Evolutionary conservation across 371 early-diverging fungal species (phyloP).

Genomic region (Sporodiniella umbellata): DNA sequence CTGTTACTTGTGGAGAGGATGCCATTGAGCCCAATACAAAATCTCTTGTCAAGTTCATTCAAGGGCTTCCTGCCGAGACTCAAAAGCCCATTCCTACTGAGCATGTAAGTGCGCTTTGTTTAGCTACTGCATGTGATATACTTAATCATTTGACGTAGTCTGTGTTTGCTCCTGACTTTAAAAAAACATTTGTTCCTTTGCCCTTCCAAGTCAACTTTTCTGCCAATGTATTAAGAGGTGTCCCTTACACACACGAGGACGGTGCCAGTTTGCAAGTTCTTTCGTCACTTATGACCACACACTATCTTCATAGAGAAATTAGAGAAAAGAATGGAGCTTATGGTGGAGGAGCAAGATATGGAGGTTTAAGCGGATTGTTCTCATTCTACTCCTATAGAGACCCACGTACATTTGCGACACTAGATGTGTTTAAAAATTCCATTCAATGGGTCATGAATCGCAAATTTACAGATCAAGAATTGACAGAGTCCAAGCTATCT

Average conservation of each 20-base stretch:
- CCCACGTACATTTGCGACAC: constrained; percentile 74
- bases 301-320: constrained; percentile 90
- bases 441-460: constrained; percentile 65
- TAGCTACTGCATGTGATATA: not conserved
- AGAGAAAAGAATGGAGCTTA: constrained; percentile 97
- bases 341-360: constrained; percentile 84
- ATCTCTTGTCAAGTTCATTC: constrained; percentile 49
- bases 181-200: constrained; percentile 59
- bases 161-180: constrained; percentile 34
- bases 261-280: constrained; percentile 76
- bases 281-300: constrained; percentile 77
- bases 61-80: constrained; percentile 38
- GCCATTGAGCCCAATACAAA: constrained; percentile 58
- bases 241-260: constrained; percentile 84
- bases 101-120: not conserved
- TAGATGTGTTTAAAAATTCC: constrained; percentile 65
- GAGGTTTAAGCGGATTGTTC: constrained; percentile 73
- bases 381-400: constrained; percentile 94
- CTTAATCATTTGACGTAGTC: constrained; percentile 8
- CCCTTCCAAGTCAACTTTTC: constrained; percentile 89
- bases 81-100: constrained; percentile 4
- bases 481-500: constrained; percentile 91
- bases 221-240: constrained; percentile 67
- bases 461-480: constrained; percentile 58
- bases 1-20: constrained; percentile 66